These are phyloP conservation scores for Trichoderma erinaceum DNA, from an alignment of 495 filamentous ascomycete species.

Conservation along the genomic window DNA sequence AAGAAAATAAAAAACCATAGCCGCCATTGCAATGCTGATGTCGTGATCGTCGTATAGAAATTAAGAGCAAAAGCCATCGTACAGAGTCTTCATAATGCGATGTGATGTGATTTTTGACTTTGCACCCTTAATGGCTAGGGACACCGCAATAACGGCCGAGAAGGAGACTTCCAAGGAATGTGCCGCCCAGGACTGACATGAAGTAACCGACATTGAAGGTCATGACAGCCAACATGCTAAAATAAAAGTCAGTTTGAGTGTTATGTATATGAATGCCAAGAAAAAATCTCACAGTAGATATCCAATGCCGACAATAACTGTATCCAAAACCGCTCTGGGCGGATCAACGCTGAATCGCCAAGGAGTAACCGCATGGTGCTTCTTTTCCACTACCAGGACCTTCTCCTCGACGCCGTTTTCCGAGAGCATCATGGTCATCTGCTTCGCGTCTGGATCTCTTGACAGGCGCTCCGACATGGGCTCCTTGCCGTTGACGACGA, in stretches of 20 bases:
- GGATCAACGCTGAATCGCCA: constrained; percentile 79
- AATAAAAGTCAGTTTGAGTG: background rate
- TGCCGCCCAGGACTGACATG: constrained; percentile 72
- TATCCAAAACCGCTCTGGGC: constrained; percentile 61
- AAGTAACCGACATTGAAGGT: constrained; percentile 97
- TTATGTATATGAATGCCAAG: background rate
- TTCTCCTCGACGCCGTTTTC: constrained; percentile 69
- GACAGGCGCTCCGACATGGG: constrained; percentile 49
- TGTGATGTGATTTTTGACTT: too few species aligned
- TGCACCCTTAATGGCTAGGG: constrained; percentile 29
- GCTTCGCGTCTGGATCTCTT: constrained; percentile 47
- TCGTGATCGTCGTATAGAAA: background rate
- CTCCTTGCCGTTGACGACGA: constrained; percentile 61
- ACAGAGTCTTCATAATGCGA: background rate
- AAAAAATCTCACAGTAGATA: constrained; percentile 75
- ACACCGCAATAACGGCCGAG: constrained; percentile 57
- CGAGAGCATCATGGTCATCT: constrained; percentile 53
- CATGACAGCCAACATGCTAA: constrained; percentile 97
- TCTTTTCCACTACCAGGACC: constrained; percentile 59
- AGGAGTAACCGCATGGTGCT: constrained; percentile 44
- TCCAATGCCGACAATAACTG: constrained; percentile 64
- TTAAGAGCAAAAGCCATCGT: background rate
- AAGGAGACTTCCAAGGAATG: constrained; percentile 76
- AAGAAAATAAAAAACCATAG: background rate
- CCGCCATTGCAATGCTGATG: background rate